Conservation (phyloP, 306 rosid species). For the Quercus variabilis region DNA sequence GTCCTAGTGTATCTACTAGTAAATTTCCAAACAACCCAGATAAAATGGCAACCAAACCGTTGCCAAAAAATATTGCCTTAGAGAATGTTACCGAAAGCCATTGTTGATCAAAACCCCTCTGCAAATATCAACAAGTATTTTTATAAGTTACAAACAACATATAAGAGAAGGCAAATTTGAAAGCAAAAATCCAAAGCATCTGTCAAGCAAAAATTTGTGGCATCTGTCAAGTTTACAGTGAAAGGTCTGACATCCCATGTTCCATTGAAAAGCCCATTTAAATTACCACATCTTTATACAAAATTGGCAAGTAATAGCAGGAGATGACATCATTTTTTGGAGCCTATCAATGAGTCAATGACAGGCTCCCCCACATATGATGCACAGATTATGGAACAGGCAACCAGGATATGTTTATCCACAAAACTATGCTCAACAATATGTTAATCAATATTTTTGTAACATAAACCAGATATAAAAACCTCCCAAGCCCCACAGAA, state of each 20-base stretch:
- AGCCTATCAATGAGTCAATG: neutral
- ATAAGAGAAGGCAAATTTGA: neutral
- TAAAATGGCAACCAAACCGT: slow-evolving; percentile 81
- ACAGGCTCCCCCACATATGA: neutral
- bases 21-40: slow-evolving; percentile 89
- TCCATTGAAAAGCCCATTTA: neutral
- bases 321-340: neutral
- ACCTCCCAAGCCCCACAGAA: too few species aligned
- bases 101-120: slow-evolving; percentile 96
- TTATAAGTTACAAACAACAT: neutral
- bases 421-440: neutral
- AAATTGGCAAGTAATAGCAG: neutral
- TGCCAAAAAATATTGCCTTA: slow-evolving; percentile 92
- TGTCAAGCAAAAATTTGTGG: neutral
- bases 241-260: neutral
- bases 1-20: slow-evolving; percentile 70
- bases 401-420: neutral
- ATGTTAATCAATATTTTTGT: neutral
- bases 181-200: neutral
- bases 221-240: neutral
- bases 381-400: neutral
- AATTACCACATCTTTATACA: neutral
- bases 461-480: neutral
- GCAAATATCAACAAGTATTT: slow-evolving; percentile 25
- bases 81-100: slow-evolving; percentile 92